Evolutionary conservation across 805 yeast genomes (phyloP).

Genomic region (Candida golubevii): DNA sequence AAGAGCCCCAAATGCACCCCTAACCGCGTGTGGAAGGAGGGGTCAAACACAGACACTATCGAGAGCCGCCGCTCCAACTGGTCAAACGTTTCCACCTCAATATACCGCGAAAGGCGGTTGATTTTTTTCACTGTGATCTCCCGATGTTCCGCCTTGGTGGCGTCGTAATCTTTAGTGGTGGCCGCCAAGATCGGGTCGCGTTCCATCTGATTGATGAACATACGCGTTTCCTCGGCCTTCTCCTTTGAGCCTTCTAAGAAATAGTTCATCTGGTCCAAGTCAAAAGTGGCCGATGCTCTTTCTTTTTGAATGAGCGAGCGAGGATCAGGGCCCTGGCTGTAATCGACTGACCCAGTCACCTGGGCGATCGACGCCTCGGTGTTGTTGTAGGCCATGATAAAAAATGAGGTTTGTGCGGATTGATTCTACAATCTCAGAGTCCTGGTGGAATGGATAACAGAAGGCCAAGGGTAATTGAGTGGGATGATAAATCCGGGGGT

Average conservation of each 20-base stretch:
- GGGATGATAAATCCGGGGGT: not conserved
- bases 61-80: slow-evolving; percentile 57
- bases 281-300: slow-evolving; percentile 40
- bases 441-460: not conserved
- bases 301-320: slow-evolving; percentile 36
- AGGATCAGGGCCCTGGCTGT: slow-evolving; percentile 30
- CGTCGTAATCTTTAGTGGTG: slow-evolving; percentile 53
- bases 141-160: slow-evolving; percentile 52
- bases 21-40: slow-evolving; percentile 72
- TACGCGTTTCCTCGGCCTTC: slow-evolving; percentile 39
- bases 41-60: slow-evolving; percentile 64
- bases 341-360: slow-evolving; percentile 15
- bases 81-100: slow-evolving; percentile 46
- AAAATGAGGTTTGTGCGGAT: too few relatives aligned
- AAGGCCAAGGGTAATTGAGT: not conserved
- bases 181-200: slow-evolving; percentile 63
- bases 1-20: slow-evolving; percentile 90
- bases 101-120: slow-evolving; percentile 55
- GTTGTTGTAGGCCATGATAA: slow-evolving; percentile 2
- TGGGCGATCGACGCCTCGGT: slow-evolving; percentile 4
- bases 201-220: slow-evolving; percentile 53
- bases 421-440: too few relatives aligned
- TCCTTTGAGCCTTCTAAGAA: slow-evolving; percentile 54
- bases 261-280: slow-evolving; percentile 38
- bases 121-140: slow-evolving; percentile 58